phyloP scores from a whole-genome alignment of 139 green algal genomes.

The Coelastrella sp. region DNA sequence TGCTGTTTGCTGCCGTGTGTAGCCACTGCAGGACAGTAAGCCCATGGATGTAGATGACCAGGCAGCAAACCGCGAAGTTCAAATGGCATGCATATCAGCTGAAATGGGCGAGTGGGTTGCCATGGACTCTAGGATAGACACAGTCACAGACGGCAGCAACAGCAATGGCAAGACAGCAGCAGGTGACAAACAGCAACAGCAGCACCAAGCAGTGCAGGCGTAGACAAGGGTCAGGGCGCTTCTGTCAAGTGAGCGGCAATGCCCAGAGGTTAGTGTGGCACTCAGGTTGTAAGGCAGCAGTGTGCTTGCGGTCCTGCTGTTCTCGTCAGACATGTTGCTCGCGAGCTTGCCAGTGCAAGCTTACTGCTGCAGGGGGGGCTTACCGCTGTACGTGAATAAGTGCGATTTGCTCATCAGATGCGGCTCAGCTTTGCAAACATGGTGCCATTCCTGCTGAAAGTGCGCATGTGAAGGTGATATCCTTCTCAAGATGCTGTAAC shows the following conservation, averaged over 20 bases:
- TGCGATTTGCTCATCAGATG: no score
- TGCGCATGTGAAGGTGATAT: no score
- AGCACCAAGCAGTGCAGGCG: neutral
- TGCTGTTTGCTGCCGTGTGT: neutral
- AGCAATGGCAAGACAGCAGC: neutral
- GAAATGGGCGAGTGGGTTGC: conserved; percentile 27
- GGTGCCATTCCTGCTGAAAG: no score
- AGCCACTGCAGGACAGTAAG: neutral
- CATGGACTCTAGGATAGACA: conserved; percentile 11
- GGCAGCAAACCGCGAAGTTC: conserved; percentile 14
- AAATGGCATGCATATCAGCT: conserved; percentile 28
- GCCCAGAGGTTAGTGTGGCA: neutral
- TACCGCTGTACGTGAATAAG: no score
- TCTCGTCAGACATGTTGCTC: no score
- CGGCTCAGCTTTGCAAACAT: no score
- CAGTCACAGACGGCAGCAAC: neutral
- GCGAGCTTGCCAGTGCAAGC: no score
- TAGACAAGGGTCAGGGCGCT: neutral
- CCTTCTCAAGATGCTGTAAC: no score
- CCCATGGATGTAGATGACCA: conserved; percentile 21
- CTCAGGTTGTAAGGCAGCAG: neutral
- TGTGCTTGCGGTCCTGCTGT: no score
- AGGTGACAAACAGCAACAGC: neutral
- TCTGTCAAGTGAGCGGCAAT: no score
- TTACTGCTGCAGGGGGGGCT: no score